These are phyloP conservation scores for Rhodotorula mucilaginosa DNA, from an alignment of 1,284 basidiomycete species.

Conservation along the genomic window DNA sequence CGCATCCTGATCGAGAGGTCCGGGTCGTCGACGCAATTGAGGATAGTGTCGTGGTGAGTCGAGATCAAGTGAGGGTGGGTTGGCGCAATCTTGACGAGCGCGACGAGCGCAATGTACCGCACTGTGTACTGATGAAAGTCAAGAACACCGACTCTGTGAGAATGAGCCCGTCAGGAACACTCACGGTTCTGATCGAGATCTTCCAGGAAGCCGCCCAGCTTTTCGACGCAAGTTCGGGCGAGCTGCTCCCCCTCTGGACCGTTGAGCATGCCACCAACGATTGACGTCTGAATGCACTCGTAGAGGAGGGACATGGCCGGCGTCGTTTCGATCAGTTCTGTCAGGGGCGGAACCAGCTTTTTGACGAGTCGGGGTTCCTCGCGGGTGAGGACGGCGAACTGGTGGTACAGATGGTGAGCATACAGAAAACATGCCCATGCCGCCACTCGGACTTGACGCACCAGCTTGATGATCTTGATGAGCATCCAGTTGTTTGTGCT, in stretches of 20 bases:
- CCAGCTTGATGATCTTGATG: slow-evolving; percentile 97
- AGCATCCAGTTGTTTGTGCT: slow-evolving; percentile 99
- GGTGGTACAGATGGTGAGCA: neutral
- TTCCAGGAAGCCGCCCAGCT: slow-evolving; percentile 85
- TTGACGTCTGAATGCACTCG: slow-evolving; percentile 97
- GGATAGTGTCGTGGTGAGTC: slow-evolving; percentile 86
- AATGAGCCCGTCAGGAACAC: slow-evolving; percentile 16
- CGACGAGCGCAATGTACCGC: slow-evolving; percentile 92
- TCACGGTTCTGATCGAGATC: slow-evolving; percentile 92
- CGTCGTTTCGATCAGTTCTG: slow-evolving; percentile 90
- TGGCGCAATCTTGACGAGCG: slow-evolving; percentile 92
- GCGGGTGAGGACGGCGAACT: slow-evolving; percentile 90
- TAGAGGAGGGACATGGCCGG: slow-evolving; percentile 93
- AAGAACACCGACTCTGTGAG: too few species aligned
- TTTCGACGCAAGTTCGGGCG: slow-evolving; percentile 85
- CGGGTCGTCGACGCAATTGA: slow-evolving; percentile 83
- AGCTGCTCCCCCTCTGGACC: slow-evolving; percentile 73
- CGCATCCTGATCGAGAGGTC: slow-evolving; percentile 95
- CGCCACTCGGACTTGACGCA: slow-evolving; percentile 51
- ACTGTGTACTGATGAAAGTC: slow-evolving; percentile 56
- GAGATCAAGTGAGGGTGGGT: slow-evolving; percentile 87
- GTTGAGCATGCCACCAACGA: slow-evolving; percentile 88
- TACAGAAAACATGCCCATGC: neutral
- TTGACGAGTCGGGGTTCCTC: slow-evolving; percentile 88
- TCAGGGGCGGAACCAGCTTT: slow-evolving; percentile 89